Base-by-base conservation (phyloP, 495 filamentous ascomycete species). In the Terfezia boudieri region DNA sequence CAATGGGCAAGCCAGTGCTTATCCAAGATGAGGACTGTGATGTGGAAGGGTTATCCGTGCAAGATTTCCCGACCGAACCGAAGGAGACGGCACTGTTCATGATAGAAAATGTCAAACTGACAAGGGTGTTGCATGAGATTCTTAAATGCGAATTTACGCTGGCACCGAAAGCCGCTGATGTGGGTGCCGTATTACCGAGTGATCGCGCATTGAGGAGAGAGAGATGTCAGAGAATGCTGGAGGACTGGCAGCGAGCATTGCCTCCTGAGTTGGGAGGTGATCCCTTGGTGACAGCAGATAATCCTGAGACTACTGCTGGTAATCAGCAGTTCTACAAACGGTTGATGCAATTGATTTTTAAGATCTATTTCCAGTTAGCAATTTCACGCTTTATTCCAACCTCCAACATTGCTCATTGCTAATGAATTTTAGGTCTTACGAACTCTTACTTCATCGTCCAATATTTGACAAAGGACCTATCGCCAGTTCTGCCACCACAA, bases 1-100 rank as follows among this genome's bases (percentile, higher is more conserved):
- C 54, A n/a, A 53, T 59, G n/a, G 57, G 57, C 22, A 59, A 57
- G 36, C 57, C 57, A 8, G n/a, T 59, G 50, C 32, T 59, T 37
- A 57, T 59, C 17, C 22, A 50, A 11, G 56, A 53, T 32, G 54
- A 59, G 37, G 57, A 59, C 43, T 59, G 57, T 46, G 57, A 59
- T 38, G 57, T 59, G 23, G 57, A 59, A 51, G 55, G 53, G 14
- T 38, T 59, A 41, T 35, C 49, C 9, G 16, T 53, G 9, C 55
- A 53, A 14, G 57, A 59, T 41, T 54, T 59, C 9, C 16, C 36
- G 6, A 43, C 36, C 41, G 57, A 59, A 8, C 41, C 41, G 8
- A 14, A 14, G 41, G 41, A 46, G 41, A 46, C 41, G 41, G 41
- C 14, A 14, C 14, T 20, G 14, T 46, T 46, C 8, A 14, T 46